phyloP scores from a whole-genome alignment of 1,284 basidiomycete species.

The Meira nashicola region DNA sequence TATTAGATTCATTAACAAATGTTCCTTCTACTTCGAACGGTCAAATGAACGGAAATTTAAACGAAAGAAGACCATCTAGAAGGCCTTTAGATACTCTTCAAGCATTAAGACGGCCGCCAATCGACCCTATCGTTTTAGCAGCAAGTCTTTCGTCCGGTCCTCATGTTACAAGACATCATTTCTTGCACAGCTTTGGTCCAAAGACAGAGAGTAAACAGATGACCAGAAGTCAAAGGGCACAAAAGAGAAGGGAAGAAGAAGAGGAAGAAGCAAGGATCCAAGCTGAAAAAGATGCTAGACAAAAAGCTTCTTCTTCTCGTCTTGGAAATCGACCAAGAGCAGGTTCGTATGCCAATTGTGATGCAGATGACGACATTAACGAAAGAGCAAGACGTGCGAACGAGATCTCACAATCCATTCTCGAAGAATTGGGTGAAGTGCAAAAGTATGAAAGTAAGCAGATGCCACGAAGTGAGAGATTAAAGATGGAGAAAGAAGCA shows the following conservation, averaged over 20 bases:
- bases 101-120: conserved; percentile 43
- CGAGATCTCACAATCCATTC: background rate
- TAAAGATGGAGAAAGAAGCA: conserved; percentile 14
- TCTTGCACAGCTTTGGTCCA: conserved; percentile 40
- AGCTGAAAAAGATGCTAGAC: background rate
- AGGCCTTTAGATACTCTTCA: conserved; percentile 38
- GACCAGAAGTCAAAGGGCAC: conserved; percentile 28
- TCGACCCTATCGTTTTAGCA: conserved; percentile 48
- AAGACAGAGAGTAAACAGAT: conserved; percentile 30
- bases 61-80: background rate
- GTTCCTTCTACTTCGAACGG: conserved; percentile 14
- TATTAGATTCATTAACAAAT: conserved; percentile 35
- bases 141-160: conserved; percentile 44
- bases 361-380: conserved; percentile 15
- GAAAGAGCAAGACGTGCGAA: conserved; percentile 1
- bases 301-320: background rate
- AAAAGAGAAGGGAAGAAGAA: background rate
- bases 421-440: background rate
- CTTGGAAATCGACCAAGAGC: background rate
- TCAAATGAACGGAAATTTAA: background rate
- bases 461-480: conserved; percentile 15
- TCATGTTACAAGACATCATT: conserved; percentile 47
- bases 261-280: too few relatives aligned
- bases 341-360: conserved; percentile 36
- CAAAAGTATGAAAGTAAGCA: conserved; percentile 12